Base-by-base conservation (phyloP, 2,329 filamentous ascomycete species). In the Venturia nashicola region DNA sequence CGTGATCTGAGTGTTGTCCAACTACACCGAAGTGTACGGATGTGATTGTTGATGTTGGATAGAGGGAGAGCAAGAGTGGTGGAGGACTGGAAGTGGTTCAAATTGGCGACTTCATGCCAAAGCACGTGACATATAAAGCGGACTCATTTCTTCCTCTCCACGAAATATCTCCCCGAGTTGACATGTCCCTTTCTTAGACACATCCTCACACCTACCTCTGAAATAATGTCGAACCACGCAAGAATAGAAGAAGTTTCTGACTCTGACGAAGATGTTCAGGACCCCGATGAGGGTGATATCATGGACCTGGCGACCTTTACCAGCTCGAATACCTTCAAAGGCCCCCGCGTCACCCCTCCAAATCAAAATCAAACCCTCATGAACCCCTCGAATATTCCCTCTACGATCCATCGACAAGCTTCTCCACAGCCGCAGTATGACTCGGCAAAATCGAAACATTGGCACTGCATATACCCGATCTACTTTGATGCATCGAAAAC, bases 211-310 rank as follows among this genome's bases (percentile, higher is more conserved):
- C 32, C 27, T 36, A 36, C 14, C 27, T 27, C 27, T 27, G 6
- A 16, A 42, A 36, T 48, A 23, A 94, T 95, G 91, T 89, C 90
- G 55, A 87, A 74, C 67, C 76, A 94, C 79, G 86, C 92, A 66
- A 87, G 88, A 66, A 87, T 97, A 75, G 94, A 99, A 82, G 94
- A 97, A 77, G 87, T 97, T 67, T 90, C 87, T 66, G 91, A 95
- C 80, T 86, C 83, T 75, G 88, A 90, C 76, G 81, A 82, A 68
- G 89, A 90, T 76, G 51, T 57, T 14, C 81, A 82, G 68, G 86
- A 84, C 65, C 77, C 81, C 69, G 90, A 89, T 16, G 76, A 76
- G 68, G 76, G 76, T 68, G 93, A 97, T 78, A 91, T 93, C 62
- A 89, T 91, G 67, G 91, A 96, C 77, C 88, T 87, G 75, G 89